Evolutionary conservation across 2,329 filamentous ascomycete species (phyloP), one percentile per base, ranked within the genome.

Genomic region (Aspergillus glaucus): DNA sequence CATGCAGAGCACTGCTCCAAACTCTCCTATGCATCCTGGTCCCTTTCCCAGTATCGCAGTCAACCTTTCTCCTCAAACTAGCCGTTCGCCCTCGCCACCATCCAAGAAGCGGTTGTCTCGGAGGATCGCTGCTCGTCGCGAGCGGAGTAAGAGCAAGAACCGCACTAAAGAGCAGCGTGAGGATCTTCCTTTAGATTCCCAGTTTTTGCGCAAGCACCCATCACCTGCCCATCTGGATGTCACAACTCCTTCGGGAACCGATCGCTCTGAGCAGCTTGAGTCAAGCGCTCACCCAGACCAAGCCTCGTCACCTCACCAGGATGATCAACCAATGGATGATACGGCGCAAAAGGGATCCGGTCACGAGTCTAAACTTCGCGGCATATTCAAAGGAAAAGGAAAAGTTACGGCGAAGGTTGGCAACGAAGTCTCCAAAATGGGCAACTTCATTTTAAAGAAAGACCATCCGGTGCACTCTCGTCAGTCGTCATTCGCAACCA

Each of bases 331-430:
- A 14, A 54, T 45, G 54, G 63, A 67, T 12, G 59, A 56, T 41
- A 61, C 58, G 19, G 54, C 55, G 17, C 55, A 62, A 17, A 71
- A 64, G 37, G 61, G 59, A 2, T 50, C 54, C 3, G 47, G 56
- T 41, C 48, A 72, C 70, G 60, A 82, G 72, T 81, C 80, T 8
- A 82, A 80, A 32, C 75, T 89, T 7, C 81, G 84, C 39, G 82
- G 85, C 6, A 84, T 95, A 43, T 86, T 95, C 69, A 92, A 89
- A 69, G 85, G 84, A 0, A 60, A 61, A 2, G 80, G 82, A 44
- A 78, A 86, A 48, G 82, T 92, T 53, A 87, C 88, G 52, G 86
- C 81, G 26, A 78, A 88, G 26, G 79, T 94, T 2, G 78, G 80
- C n/a, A 77, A 75, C 52, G 82, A 85, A 58, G 76, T 84, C 6